These are phyloP conservation scores for Populus hybrid DNA, from an alignment of 441 rosid species.

Conservation along the genomic window DNA sequence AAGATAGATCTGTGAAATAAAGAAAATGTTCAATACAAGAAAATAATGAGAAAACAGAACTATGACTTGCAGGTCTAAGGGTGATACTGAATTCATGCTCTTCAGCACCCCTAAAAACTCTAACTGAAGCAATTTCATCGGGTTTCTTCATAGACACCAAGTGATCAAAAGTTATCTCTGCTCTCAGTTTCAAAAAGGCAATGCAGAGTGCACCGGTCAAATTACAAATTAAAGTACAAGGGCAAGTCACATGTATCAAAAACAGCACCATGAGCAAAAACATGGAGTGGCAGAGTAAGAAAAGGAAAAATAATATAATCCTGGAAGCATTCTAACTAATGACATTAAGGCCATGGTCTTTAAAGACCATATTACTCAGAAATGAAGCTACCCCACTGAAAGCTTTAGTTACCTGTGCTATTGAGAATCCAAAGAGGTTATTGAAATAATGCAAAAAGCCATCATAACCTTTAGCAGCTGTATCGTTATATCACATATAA, in stretches of 20 bases:
- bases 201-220: constrained; percentile 35
- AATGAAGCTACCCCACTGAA: not conserved
- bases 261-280: not conserved
- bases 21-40: not conserved
- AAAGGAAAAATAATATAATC: not conserved
- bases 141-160: constrained; percentile 92
- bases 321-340: not conserved
- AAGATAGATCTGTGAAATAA: not conserved
- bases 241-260: constrained; percentile 3
- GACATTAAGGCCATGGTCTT: no score
- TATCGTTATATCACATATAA: not conserved
- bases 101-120: constrained; percentile 62
- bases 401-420: not conserved
- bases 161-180: constrained; percentile 83
- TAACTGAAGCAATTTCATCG: constrained; percentile 52
- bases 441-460: not conserved
- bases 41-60: constrained; percentile 7
- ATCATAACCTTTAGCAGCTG: not conserved
- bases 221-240: constrained; percentile 21
- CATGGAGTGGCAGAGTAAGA: not conserved
- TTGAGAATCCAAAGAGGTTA: not conserved
- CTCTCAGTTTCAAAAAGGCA: constrained; percentile 81
- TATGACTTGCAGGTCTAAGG: constrained; percentile 62
- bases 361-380: not conserved
- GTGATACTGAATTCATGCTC: constrained; percentile 55